Conservation (phyloP, 2,329 filamentous ascomycete species). For the Pseudonectria foliicola region DNA sequence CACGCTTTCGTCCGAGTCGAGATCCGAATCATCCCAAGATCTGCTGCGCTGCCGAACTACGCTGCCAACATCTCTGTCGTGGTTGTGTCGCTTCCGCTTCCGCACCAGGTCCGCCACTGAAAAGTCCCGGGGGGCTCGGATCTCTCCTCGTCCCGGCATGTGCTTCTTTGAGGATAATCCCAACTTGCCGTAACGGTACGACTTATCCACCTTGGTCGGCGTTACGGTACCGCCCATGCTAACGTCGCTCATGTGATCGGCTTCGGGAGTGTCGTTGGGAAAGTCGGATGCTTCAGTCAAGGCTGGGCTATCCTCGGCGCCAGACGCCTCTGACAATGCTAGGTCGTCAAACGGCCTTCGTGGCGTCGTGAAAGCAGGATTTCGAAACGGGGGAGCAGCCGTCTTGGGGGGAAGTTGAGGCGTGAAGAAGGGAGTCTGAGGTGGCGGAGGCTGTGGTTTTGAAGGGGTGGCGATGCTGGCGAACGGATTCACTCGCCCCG, state of each 20-base stretch:
- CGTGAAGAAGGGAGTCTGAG: slow-evolving; percentile 40
- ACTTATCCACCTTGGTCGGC: slow-evolving; percentile 39
- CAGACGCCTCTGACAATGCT: slow-evolving; percentile 47
- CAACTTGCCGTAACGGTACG: slow-evolving; percentile 37
- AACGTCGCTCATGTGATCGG: slow-evolving; percentile 37
- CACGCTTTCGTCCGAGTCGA: slow-evolving; percentile 39
- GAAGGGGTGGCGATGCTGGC: slow-evolving; percentile 31
- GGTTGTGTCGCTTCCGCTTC: slow-evolving; percentile 47
- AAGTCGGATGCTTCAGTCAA: slow-evolving; percentile 50
- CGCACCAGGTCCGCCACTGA: slow-evolving; percentile 39
- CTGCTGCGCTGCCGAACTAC: slow-evolving; percentile 36
- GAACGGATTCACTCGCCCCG: slow-evolving; percentile 29
- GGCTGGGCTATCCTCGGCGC: slow-evolving; percentile 54
- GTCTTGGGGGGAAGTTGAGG: slow-evolving; percentile 35
- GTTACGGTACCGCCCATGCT: slow-evolving; percentile 38
- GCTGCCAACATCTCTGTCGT: slow-evolving; percentile 46
- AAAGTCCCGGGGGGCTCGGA: slow-evolving; percentile 40
- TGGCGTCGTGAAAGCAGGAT: slow-evolving; percentile 58
- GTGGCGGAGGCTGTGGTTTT: slow-evolving; percentile 32
- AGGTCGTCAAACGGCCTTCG: slow-evolving; percentile 50
- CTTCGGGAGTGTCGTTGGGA: slow-evolving; percentile 44
- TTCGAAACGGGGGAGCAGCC: slow-evolving; percentile 49
- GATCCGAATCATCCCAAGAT: slow-evolving; percentile 39
- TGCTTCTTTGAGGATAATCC: slow-evolving; percentile 32
- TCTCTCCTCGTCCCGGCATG: slow-evolving; percentile 56